Evolutionary conservation across 2,329 filamentous ascomycete species (phyloP), one percentile per base, ranked within the genome.

Genomic region (Apiospora phragmitis): DNA sequence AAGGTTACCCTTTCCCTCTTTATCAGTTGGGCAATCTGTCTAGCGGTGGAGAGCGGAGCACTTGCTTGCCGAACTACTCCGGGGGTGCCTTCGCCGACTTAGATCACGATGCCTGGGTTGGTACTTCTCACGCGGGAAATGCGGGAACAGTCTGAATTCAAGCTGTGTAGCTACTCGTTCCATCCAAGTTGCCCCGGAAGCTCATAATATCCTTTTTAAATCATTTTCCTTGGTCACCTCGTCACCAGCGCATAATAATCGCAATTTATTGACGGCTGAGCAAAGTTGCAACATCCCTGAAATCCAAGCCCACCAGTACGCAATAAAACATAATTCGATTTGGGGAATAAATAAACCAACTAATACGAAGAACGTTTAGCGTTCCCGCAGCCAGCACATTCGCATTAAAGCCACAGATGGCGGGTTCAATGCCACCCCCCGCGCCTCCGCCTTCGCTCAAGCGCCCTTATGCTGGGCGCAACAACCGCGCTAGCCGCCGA

Each of bases 11-110:
- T 38, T 18, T 21, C 29, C 32, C 8, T 62, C 55, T 62, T 38
- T 24, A 62, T 62, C 32, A 59, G 51, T 38, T 62, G 55, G 55
- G 21, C 55, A 62, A n/a, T 24, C 55, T 41, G 47, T 49, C 35
- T 66, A 32, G 16, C 42, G 24, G 29, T 51, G 41, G 38, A 68
- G 41, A 62, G 55, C 55, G 55, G 55, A 62, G 55, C 32, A 62
- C 29, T 38, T 35, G 55, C 29, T 38, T 35, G 55, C 55, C 55
- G 32, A 38, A n/a, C 55, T 38, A 62, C 55, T 62, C 55, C 55
- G 32, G 55, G 55, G 55, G 18, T n/a, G 55, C 55, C 55, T 62
- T 62, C 55, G 55, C 55, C 55, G 55, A 38, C 55, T 62, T 62
- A 35, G 29, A 62, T 62, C 55, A 62, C 55, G 55, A 62, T 62